Evolutionary conservation across 202 grass and related monocot genomes (phyloP), one percentile per base, ranked within the genome.

Genomic region (Digitaria exilis): DNA sequence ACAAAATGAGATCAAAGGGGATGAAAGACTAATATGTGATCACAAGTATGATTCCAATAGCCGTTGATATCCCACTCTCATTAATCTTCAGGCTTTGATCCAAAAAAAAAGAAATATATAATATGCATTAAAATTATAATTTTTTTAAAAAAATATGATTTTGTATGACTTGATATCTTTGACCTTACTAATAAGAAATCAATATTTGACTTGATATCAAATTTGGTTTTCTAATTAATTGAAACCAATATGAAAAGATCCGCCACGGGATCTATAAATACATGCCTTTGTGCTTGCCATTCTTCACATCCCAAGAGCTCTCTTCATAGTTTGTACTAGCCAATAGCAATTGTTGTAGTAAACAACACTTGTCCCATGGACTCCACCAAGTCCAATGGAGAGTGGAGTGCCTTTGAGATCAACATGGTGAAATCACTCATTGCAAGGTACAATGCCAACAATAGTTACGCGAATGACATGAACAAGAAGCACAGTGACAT

Each of bases 361-460:
- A 19, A 6, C 71, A 29, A 22, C 12, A 11, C 32, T 39, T 19
- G 5, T 6, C 41, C 9, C 13, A 79, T 80, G 84, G 56, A 71
- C 63, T 11, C 64, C 12, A 41, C 14, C 25, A 60, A 15, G 26
- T 1, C 58, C 75, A 39, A 22, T 4, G 48, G 28, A 5, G 73
- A 82, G 78, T 86, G 83, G 83, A 82, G 24, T 26, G 6, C 37
- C 49, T 77, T 4, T 1, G 78, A 89, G 46, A 21, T 82, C 21
- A 51, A 65, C 10, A 24, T 51, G 18, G 83, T 43, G 9, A 73
- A 54, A n/a, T 71, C 29, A 21, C 48, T 89, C 29, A 13, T 85
- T 7, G 14, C 24, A 28, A 78, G 5, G 6, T 2, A 78, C 0
- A 62, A 12, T n/a, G 43, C 0, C 52, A 35, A 35, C 0, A 25